Conservation (phyloP, 768 basidiomycete species). For the Filobasidium floriforme region DNA sequence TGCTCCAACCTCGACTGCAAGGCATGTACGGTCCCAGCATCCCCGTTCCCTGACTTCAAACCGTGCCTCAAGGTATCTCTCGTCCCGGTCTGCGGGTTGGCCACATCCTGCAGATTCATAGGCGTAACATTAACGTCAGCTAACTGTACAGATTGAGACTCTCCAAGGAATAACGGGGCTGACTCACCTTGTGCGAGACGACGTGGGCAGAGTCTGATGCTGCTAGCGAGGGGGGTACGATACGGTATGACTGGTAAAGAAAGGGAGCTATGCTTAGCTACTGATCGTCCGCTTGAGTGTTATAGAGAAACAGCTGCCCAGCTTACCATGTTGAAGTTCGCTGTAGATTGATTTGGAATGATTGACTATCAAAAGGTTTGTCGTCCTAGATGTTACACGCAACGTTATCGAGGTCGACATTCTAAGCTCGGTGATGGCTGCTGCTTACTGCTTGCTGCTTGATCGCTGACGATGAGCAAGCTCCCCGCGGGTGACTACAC, state of each 20-base stretch:
- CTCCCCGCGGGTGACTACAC: background rate
- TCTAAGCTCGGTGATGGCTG: background rate
- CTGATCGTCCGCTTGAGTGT: too few species aligned
- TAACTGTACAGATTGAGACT: background rate
- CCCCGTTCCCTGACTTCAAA: conserved; percentile 56
- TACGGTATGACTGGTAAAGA: conserved; percentile 22
- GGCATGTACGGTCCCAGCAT: conserved; percentile 50
- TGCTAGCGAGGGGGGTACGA: conserved; percentile 27
- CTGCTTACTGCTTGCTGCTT: too few species aligned
- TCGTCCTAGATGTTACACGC: background rate
- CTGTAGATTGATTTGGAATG: background rate
- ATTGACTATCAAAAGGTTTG: background rate
- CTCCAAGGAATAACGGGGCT: background rate
- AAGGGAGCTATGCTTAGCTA: background rate
- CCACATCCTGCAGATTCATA: conserved; percentile 27
- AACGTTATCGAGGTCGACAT: background rate
- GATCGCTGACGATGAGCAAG: conserved; percentile 3
- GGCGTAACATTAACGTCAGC: too few species aligned
- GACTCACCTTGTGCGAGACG: conserved; percentile 36
- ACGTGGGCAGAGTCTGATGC: conserved; percentile 29
- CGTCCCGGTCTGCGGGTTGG: conserved; percentile 57
- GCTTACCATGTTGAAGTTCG: conserved; percentile 3
- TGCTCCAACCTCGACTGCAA: conserved; percentile 68
- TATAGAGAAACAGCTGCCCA: background rate
- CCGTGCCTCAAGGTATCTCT: conserved; percentile 86